Base-by-base conservation (phyloP, 2,329 filamentous ascomycete genomes). In the Onygenales sp. region DNA sequence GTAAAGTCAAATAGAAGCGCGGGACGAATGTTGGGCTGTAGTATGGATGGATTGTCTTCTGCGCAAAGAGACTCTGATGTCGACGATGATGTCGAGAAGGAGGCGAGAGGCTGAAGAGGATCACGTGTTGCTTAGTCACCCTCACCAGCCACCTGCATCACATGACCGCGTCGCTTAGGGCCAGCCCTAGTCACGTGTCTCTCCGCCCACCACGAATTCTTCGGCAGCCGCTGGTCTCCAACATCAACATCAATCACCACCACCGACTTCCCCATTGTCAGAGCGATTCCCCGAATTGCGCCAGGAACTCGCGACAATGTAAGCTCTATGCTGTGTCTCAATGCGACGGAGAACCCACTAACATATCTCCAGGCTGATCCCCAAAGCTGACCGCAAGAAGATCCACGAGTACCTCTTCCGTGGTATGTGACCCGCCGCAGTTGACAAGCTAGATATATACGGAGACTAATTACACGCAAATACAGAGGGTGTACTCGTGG, bases 321-420 rank as follows among this genome's bases (percentile, higher is more conserved):
- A 69, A 58, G 70, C 59, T 46, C 34, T 52, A 40, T 32, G 49
- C 48, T 52, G 39, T 42, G 21, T 27, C 50, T 53, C 42, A 52
- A 39, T 31, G 21, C 31, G 13, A 4, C 21, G 17, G 40, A 27
- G 33, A 32, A 52, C 32, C 42, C 17, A 66, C 46, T 49, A 32
- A 49, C 51, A 55, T 56, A 55, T 52, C 14, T 39, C 10, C 65
- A 91, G 87, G 93, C 87, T 98, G 83, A 98, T 98, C 78, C 93
- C 93, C 77, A 97, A 97, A 87, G 87, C 89, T 78, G 93, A 98
- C 82, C 91, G 94, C 82, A 98, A 98, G 88, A 89, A 90, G 87
- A 97, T 98, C 81, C 93, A 98, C 85, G 92, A 92, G 87, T 95
- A 92, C 87, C 88, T 98, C 84, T 95, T 95, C 86, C 86, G 87